Base-by-base conservation (phyloP, 768 basidiomycete genomes). In the Rhizopogon vesiculosus region DNA sequence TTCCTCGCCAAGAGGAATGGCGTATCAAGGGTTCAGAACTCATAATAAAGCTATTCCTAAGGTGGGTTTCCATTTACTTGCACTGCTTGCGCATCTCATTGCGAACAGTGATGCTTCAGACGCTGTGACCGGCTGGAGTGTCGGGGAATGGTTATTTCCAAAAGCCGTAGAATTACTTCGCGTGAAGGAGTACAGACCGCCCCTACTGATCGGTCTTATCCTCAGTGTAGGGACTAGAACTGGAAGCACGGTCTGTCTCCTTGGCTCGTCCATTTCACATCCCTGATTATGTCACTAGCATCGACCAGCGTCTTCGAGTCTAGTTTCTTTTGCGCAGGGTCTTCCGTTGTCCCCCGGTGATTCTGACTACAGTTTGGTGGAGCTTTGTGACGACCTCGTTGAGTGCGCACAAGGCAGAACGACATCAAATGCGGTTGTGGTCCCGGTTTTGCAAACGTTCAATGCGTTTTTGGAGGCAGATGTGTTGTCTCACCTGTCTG, bases 191-290 rank as follows among this genome's bases (percentile, higher is more conserved):
- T 94, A 89, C 68, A 80, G 90, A 42, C 70, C 71, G 53, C 66
- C 76, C 28, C 65, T 96, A 49, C 74, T 96, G 43, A 73, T 75
- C 9, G 93, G 93, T 12, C 66, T 96, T 7, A 77, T 94, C 12
- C 74, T 90, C 53, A 94, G 91, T 64, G 75, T 93, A 39, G 89
- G 87, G 38, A 91, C 89, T 67, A 88, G 84, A 70, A 92, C 92
- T 8, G 85, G 90, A 57, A 89, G 87, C 64, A 91, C 86, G 5
- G 95, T 96, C 65, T 72, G 89, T 72, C 35, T 16, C 45, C 8
- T 41, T 55, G 18, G 50, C 38, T 60, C 45, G 48, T 28, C 40
- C 48, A n/a, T 16, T 29, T 51, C 53, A 8, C 56, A 41, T 51
- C 51, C 48, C 54, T 66, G 28, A 69, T 59, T 46, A 59, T 41